phyloP scores from a whole-genome alignment of 768 basidiomycete genomes.

The Mycena capillaripes region DNA sequence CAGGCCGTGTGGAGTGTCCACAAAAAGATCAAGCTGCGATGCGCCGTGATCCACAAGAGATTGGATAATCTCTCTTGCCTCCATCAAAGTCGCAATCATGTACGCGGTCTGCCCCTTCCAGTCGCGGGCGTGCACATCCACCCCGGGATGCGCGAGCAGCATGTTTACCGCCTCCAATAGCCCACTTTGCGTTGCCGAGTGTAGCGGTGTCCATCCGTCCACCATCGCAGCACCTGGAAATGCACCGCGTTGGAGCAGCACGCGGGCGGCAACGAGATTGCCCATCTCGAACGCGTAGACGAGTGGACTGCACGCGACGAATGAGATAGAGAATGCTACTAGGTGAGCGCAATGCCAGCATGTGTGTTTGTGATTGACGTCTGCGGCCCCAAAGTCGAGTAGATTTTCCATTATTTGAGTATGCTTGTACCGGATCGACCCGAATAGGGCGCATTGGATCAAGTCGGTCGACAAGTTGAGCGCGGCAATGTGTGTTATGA shows the following conservation, averaged over 20 bases:
- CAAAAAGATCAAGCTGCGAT: neutral
- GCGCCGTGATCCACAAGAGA: neutral
- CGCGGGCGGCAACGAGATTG: neutral
- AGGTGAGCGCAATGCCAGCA: no score
- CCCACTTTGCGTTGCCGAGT: neutral
- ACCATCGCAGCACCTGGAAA: neutral
- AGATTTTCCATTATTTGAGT: neutral
- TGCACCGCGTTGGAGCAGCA: neutral
- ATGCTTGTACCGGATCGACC: neutral
- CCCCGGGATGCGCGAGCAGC: neutral
- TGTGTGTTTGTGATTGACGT: neutral
- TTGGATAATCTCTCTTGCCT: neutral
- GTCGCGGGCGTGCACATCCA: neutral
- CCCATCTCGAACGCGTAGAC: neutral
- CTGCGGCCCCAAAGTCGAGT: neutral
- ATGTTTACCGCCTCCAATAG: neutral
- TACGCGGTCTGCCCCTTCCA: neutral
- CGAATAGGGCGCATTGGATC: conserved; percentile 4
- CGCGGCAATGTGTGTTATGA: neutral
- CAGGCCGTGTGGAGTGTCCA: neutral
- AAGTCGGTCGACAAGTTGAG: neutral
- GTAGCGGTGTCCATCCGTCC: neutral
- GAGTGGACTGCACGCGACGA: neutral
- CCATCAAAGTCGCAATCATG: neutral
- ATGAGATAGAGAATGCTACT: neutral